Base-by-base conservation (phyloP, 306 rosid genomes). In the Chamaecrista fasciculata region DNA sequence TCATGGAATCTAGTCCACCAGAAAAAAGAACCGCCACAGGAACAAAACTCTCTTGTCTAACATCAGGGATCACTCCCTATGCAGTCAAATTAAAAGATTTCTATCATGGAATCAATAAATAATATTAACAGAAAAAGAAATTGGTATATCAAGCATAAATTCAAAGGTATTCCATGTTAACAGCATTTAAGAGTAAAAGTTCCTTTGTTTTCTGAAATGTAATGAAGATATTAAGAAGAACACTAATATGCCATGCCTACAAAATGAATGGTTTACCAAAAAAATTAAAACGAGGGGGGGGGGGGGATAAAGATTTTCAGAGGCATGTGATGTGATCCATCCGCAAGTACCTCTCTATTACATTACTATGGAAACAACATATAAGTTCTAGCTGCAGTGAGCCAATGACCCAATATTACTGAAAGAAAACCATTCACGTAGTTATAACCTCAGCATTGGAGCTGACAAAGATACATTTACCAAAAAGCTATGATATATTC, bases 1-100 rank as follows among this genome's bases (percentile, higher is more conserved):
- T 88, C 98, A 90, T 88, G 42, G 98, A 94, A 82, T 94, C 98
- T 80, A 94, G 83, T 59, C 98, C 98, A 69, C 98, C 96, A 53
- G 98, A 90, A 78, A 94, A 94, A 72, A 94, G 95, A 74, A 94
- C 66, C 48, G 98, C 97, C 69, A 94, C 89, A 5, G 96, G 96
- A 64, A 78, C 85, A 70, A 68, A 76, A 29, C 72, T 75, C 66
- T 78, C 87, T 66, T 81, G 75, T 63, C 67, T 61, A 28, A 60
- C 56, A 81, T 81, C 92, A 79, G 70, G 58, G 11, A 58, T 67
- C 57, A 51, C 80, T 19, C 71, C 91, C 97, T 94, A 79, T 61
- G 69, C 72, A 80, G 80, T 70, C 67, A 79, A 79, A 62, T 71
- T 40, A 76, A 75, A 72, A 64, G 26, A 33, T 33, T 63, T 63